These are phyloP conservation scores for Berkeleyomyces basicola DNA, from an alignment of 2,329 filamentous ascomycete species.

Conservation along the genomic window DNA sequence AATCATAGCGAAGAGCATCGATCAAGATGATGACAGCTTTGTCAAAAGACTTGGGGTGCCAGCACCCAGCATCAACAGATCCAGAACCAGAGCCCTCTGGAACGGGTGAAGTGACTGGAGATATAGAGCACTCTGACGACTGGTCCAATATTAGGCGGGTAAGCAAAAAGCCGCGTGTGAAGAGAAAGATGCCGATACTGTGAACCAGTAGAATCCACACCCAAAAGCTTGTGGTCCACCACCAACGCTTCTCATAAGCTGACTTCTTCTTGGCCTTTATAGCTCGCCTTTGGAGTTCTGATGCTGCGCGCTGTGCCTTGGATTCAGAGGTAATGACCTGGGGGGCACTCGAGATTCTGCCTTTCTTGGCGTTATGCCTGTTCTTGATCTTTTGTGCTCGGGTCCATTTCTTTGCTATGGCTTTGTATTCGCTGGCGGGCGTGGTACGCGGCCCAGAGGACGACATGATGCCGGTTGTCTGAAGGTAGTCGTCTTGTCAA, in stretches of 20 bases:
- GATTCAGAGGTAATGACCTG: conserved; percentile 2
- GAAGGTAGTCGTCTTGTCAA: background rate
- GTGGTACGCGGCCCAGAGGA: background rate
- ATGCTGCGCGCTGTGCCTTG: conserved; percentile 2
- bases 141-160: conserved; percentile 68
- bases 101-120: conserved; percentile 42
- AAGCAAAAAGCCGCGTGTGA: conserved; percentile 86
- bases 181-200: conserved; percentile 68
- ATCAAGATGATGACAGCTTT: conserved; percentile 82
- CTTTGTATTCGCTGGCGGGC: conserved; percentile 29
- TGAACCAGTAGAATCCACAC: conserved; percentile 58
- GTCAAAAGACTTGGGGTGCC: conserved; percentile 88
- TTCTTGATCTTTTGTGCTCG: conserved; percentile 35
- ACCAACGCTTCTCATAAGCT: conserved; percentile 34
- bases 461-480: background rate
- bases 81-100: conserved; percentile 22
- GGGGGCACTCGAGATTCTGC: background rate
- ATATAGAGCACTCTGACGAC: conserved; percentile 50
- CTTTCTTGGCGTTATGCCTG: conserved; percentile 22
- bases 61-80: conserved; percentile 55
- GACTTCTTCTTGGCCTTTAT: conserved; percentile 6
- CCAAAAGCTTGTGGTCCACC: conserved; percentile 51
- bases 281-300: conserved; percentile 3
- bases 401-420: conserved; percentile 36
- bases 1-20: conserved; percentile 91